Base-by-base conservation (phyloP, 1,284 basidiomycete genomes). In the Kwoniella shivajii region DNA sequence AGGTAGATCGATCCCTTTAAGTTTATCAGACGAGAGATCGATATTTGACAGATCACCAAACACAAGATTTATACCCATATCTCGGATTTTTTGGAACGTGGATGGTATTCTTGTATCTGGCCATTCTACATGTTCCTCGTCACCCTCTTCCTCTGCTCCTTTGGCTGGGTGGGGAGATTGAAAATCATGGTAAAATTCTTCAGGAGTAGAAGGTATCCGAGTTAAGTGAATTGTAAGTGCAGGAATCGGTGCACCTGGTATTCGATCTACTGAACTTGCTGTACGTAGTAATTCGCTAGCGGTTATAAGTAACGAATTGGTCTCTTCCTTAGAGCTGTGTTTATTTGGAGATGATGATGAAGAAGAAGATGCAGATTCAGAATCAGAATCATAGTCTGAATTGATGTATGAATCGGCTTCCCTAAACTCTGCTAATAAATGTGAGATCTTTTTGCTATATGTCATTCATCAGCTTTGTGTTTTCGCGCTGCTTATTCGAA, bases 341-440 rank as follows among this genome's bases (percentile, higher is more conserved):
- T 47, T 14, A 20, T 24, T 10, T 16, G 42, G 31, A 16, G 11
- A 13, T 14, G 34, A 34, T 10, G 30, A 38, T 4, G 41, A 16
- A 3, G 53, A 39, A 18, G 37, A 10, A n/a, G 43, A 39, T 38
- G 84, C 83, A 29, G 82, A 80, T 6, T 84, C 83, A 6, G 60
- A 62, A 16, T 61, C 62, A 4, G 60, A 60, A 43, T 71, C 68
- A 44, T 48, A 68, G 45, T 74, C 71, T 33, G 65, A 69, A 36
- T 71, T 88, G 33, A 86, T 66, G 71, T 90, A 91, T 1, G 88
- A 89, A 65, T 92, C 89, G 29, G 88, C 83, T 76, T 91, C 88
- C 36, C 86, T 83, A 63, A 91, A 87, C 72, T 91, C 89, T 29
- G 87, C 82, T 3, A 88, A 73, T 22, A 92, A 79, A n/a, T 87